Evolutionary conservation across 2,329 filamentous ascomycete species (phyloP).

Genomic region (Apiospora pterosperma): DNA sequence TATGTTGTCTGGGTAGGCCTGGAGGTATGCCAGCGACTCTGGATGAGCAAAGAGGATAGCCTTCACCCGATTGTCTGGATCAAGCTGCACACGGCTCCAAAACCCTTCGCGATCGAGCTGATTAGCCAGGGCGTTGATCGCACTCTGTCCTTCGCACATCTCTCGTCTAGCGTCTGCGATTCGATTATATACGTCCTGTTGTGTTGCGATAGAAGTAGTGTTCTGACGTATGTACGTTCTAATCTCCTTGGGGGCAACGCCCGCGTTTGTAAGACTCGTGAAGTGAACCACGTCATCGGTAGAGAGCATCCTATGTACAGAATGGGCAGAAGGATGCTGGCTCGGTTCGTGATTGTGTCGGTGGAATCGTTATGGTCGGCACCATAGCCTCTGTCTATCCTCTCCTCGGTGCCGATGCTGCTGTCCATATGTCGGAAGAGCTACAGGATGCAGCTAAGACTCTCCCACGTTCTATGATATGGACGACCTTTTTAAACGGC

Average conservation of each 20-base stretch:
- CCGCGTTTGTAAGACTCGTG: conserved; percentile 8
- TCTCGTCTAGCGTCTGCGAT: neutral
- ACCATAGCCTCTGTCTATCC: conserved; percentile 37
- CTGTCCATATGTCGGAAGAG: conserved; percentile 36
- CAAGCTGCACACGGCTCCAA: conserved; percentile 14
- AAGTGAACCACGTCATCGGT: conserved; percentile 4
- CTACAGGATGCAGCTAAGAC: conserved; percentile 30
- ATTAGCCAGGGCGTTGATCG: neutral
- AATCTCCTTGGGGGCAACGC: conserved; percentile 14
- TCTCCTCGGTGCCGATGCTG: conserved; percentile 32
- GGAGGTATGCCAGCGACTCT: conserved; percentile 17
- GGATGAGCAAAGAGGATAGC: conserved; percentile 20
- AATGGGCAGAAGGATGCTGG: conserved; percentile 4
- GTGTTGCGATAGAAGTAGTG: conserved; percentile 7
- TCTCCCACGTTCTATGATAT: conserved; percentile 34
- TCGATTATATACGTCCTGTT: no score
- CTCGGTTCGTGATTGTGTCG: conserved; percentile 9
- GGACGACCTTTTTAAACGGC: conserved; percentile 16
- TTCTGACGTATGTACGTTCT: neutral
- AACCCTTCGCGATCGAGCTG: conserved; percentile 15
- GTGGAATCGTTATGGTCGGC: conserved; percentile 32
- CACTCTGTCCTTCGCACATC: neutral
- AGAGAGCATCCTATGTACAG: neutral
- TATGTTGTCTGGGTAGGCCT: conserved; percentile 15
- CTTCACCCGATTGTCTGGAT: conserved; percentile 13